Evolutionary conservation across 306 rosid genomes (phyloP), one percentile per base, ranked within the genome.

Genomic region (Glycine soja): DNA sequence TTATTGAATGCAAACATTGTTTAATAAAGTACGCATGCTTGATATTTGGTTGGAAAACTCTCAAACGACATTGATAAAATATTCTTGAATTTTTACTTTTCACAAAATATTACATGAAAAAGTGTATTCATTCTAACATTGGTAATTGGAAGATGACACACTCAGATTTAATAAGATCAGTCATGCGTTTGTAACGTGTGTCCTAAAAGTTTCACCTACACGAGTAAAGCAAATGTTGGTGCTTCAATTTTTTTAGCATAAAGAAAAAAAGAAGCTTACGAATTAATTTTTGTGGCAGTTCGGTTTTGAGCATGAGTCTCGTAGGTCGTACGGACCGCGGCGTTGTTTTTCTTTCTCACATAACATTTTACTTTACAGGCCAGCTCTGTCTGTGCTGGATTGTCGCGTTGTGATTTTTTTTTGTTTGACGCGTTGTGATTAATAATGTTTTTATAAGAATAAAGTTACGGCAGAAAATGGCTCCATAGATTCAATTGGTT

Each of bases 261-360:
- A 43, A 42, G 4, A 8, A 38, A 10, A 9, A 16, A 14, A 47
- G 2, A 24, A 24, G 30, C 30, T 70, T 24, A 36, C 40, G 30
- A 24, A 24, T 24, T 36, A 47, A 2, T 24, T 24, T 74, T 54
- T 74, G 78, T 53, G 64, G 38, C 43, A 48, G 75, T 12, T 38
- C 18, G 6, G 54, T 36, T 46, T 47, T 62, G 48, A 36, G 73
- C 63, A 65, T 54, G 53, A 51, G 53, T 52, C 42, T 65, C 19
- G 53, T 6, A 18, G 64, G 45, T 16, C 32, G 75, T 77, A 77
- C 75, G 54, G 74, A 48, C 19, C 43, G 64, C 53, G 65, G 70
- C 58, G 68, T 74, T 56, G 19, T 56, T 10, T 24, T 24, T 24
- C 30, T 24, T 24, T 50, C 5, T 65, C 61, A 52, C 46, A 34